Evolutionary conservation across 2,329 filamentous ascomycete genomes (phyloP).

Genomic region (Seiridium cupressi): DNA sequence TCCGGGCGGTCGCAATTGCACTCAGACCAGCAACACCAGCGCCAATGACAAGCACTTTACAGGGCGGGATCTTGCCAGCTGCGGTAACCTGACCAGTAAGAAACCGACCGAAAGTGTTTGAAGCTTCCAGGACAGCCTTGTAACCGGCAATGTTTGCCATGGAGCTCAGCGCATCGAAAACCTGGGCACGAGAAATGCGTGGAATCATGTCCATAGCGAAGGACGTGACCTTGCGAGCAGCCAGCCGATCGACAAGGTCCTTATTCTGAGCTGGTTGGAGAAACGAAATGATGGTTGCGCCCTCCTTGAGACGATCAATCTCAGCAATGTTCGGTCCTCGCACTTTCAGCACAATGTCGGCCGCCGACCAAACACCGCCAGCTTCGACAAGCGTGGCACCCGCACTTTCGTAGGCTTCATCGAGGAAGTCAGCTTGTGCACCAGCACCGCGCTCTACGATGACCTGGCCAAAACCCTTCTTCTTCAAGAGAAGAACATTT

Average conservation of each 20-base stretch:
- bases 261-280: slow-evolving; percentile 81
- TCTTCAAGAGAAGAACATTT: slow-evolving; percentile 77
- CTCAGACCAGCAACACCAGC: slow-evolving; percentile 86
- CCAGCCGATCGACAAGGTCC: slow-evolving; percentile 70
- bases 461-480: slow-evolving; percentile 79
- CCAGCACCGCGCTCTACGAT: slow-evolving; percentile 82
- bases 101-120: slow-evolving; percentile 85
- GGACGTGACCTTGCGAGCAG: slow-evolving; percentile 66
- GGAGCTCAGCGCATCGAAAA: slow-evolving; percentile 84
- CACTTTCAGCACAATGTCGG: slow-evolving; percentile 83
- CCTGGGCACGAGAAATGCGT: slow-evolving; percentile 82
- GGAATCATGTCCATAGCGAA: slow-evolving; percentile 96
- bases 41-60: slow-evolving; percentile 87
- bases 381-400: slow-evolving; percentile 75
- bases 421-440: slow-evolving; percentile 70
- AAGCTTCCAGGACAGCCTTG: slow-evolving; percentile 86
- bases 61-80: slow-evolving; percentile 85
- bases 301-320: slow-evolving; percentile 64
- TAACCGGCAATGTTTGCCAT: slow-evolving; percentile 96
- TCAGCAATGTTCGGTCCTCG: slow-evolving; percentile 71
- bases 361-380: slow-evolving; percentile 67
- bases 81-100: slow-evolving; percentile 88
- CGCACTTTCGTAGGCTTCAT: slow-evolving; percentile 73
- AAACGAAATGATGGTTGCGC: slow-evolving; percentile 77
- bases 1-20: slow-evolving; percentile 81